Evolutionary conservation across 345 rosid genomes (phyloP).

Genomic region (Rhizophora apiculata): DNA sequence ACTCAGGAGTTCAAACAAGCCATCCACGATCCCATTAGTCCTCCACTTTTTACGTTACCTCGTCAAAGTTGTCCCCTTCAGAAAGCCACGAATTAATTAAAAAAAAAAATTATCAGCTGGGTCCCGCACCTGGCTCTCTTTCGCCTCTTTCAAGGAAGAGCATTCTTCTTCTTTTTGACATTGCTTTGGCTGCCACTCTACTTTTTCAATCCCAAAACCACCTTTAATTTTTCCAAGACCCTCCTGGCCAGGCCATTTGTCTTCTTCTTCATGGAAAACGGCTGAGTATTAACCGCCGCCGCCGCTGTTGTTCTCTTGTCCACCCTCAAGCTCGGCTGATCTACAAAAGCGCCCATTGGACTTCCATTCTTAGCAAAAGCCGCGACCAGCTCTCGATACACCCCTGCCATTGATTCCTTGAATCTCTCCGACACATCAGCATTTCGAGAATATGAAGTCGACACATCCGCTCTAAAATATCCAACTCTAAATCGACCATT

Average conservation of each 20-base stretch:
- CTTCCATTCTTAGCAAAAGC: slow-evolving; percentile 31
- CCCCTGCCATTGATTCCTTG: slow-evolving; percentile 22
- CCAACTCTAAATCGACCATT: slow-evolving; percentile 37
- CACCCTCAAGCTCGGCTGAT: slow-evolving; percentile 5
- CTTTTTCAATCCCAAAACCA: slow-evolving; percentile 36
- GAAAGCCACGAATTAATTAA: too few relatives aligned
- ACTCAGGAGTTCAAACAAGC: too few relatives aligned
- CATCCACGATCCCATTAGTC: too few relatives aligned
- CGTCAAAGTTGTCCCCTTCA: too few relatives aligned
- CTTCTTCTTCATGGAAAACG: slow-evolving; percentile 4
- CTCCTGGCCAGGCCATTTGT: slow-evolving; percentile 18
- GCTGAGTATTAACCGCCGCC: neutral
- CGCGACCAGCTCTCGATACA: slow-evolving; percentile 27
- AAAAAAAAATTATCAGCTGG: neutral
- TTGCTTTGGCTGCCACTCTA: neutral
- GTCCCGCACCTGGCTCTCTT: neutral
- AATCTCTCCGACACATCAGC: slow-evolving; percentile 26
- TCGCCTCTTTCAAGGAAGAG: neutral
- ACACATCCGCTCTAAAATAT: slow-evolving; percentile 14
- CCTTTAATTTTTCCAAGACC: slow-evolving; percentile 28
- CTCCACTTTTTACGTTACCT: neutral
- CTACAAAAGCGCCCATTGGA: slow-evolving; percentile 23
- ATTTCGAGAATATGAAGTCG: neutral
- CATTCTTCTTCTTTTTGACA: neutral
- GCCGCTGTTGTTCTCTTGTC: slow-evolving; percentile 12